Evolutionary conservation across 2,329 filamentous ascomycete genomes (phyloP), one percentile per base, ranked within the genome.

Genomic region (Ilyonectria mors-panacis): DNA sequence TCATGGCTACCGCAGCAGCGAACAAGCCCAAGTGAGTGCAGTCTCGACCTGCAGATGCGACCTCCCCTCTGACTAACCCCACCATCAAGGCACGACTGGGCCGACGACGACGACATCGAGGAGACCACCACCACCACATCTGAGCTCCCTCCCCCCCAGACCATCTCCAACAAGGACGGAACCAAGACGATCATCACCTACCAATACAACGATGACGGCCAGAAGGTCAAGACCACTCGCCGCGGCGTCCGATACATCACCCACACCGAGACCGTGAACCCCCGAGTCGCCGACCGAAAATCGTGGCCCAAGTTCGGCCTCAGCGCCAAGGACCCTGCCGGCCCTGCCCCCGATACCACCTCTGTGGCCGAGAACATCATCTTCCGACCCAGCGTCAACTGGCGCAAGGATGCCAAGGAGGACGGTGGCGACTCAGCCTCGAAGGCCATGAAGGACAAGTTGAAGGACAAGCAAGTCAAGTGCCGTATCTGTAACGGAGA

Each of bases 381-480:
- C 80, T 98, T 99, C 92, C 89, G 93, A 72, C 96, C 95, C 44
- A 93, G 91, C 80, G 89, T 93, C 76, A 97, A 97, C 88, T 99
- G 94, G 95, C 95, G 95, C 86, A 91, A 93, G 79, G 93, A 93
- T 74, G 92, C 92, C 80, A 93, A 94, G 84, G 93, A 93, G 81
- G 93, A 95, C 85, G 88, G 90, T 84, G 89, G 90, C 79, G 90
- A 91, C 77, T 84, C 88, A 78, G 92, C 93, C 82, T 91, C 92
- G 77, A 90, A 92, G 84, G 87, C 87, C 77, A 89, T 92, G 85
- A 93, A 93, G 85, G 89, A 92, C 80, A 92, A 93, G 85, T 88
- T 98, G 79, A 97, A 96, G 90, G 95, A 98, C 86, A 97, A 98
- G 90, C 97, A 98, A 87, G 97, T 99, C 88, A 98, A 98, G 89